Conservation (phyloP, 257 asterid genomes). For the Ilex asprella region DNA sequence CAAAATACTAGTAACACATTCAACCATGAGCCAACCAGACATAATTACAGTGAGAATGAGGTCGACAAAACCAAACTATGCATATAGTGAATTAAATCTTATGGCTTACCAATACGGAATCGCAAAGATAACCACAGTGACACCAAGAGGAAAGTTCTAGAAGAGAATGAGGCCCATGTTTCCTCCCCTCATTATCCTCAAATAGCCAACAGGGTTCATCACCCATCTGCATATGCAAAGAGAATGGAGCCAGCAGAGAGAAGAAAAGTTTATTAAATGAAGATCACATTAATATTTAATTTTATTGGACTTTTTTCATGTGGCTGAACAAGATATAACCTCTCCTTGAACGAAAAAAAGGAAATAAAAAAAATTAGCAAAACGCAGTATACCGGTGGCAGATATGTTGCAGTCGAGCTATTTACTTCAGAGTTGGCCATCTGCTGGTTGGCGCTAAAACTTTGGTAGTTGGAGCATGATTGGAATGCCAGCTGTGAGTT, state of each 20-base stretch:
- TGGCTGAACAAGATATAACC: neutral
- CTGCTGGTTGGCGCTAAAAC: constrained; percentile 20
- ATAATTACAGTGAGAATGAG: neutral
- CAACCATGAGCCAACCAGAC: neutral
- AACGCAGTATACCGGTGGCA: constrained; percentile 27
- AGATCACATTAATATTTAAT: neutral
- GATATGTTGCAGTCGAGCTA: constrained; percentile 13
- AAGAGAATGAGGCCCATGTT: constrained; percentile 81
- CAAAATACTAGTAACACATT: too few relatives aligned
- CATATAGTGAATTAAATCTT: neutral
- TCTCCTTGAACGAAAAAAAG: too few relatives aligned
- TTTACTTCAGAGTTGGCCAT: constrained; percentile 14
- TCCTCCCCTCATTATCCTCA: constrained; percentile 68
- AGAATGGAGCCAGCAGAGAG: neutral
- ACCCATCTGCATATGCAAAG: constrained; percentile 33
- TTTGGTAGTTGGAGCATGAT: neutral
- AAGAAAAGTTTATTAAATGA: neutral
- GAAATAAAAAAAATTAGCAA: too few relatives aligned
- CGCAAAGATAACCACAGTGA: constrained; percentile 56
- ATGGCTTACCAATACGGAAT: constrained; percentile 51
- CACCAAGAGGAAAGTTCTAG: constrained; percentile 70
- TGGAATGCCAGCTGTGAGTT: neutral
- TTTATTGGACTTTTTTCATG: neutral
- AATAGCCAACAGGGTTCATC: constrained; percentile 79
- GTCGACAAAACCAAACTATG: neutral